phyloP scores from a whole-genome alignment of 78 protist species.

The Guillardia theta region DNA sequence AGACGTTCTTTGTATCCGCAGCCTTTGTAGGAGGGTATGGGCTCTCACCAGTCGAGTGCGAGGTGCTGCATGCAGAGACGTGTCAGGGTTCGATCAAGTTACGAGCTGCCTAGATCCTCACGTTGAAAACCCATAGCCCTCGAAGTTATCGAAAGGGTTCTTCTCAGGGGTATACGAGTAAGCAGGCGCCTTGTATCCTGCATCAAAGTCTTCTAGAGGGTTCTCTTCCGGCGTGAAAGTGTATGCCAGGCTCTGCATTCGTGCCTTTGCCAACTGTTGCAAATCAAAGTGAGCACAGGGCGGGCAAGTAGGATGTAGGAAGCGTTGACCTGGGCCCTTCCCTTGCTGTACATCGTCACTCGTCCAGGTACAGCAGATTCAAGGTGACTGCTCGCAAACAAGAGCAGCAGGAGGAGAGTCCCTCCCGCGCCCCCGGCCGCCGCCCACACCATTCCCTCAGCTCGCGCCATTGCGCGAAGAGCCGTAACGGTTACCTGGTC shows the following conservation, averaged over 20 bases:
- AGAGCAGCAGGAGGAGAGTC: too few relatives aligned
- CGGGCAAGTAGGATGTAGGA: too few relatives aligned
- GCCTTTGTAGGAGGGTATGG: neutral
- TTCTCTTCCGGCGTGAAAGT: neutral
- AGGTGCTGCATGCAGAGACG: neutral
- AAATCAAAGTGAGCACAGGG: too few relatives aligned
- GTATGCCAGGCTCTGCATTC: neutral
- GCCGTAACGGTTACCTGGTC: too few relatives aligned
- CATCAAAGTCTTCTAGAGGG: neutral
- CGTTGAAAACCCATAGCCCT: slow-evolving; percentile 25
- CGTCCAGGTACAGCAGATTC: too few relatives aligned
- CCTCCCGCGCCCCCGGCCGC: too few relatives aligned
- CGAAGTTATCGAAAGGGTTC: neutral
- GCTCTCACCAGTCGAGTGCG: neutral
- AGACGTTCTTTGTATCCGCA: neutral
- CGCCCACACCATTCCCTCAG: too few relatives aligned
- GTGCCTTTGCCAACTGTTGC: neutral
- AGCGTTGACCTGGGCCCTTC: too few relatives aligned
- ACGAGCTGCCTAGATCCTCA: neutral
- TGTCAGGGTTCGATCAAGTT: neutral
- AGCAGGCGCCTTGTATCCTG: neutral
- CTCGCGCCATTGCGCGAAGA: too few relatives aligned
- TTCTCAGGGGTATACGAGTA: neutral
- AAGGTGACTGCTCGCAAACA: too few relatives aligned
- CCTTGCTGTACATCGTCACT: too few relatives aligned